A percentile compares a stretch with the other conserved stretches of the same genome.
These are phyloP conservation scores for Salix exigua DNA, from an alignment of 345 rosid species.

Conservation along the genomic window DNA sequence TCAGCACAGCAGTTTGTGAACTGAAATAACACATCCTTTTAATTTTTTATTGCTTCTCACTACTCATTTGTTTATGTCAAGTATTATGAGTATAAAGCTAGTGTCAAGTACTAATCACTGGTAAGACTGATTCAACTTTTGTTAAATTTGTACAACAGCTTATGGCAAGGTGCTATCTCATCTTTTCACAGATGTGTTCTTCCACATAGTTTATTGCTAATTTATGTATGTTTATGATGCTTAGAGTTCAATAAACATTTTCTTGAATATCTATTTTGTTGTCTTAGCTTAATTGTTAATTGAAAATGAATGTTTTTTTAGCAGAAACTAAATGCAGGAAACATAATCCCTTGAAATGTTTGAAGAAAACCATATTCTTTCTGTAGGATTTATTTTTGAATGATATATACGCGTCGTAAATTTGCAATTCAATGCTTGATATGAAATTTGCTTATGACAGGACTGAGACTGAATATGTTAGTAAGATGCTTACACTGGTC, in stretches of 20 bases:
- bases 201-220: neutral
- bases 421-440: neutral
- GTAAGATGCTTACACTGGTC: conserved; percentile 88
- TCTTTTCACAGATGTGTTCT: neutral
- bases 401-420: neutral
- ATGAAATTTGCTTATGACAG: conserved; percentile 36
- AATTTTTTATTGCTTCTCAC: neutral
- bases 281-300: neutral
- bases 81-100: neutral
- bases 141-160: neutral
- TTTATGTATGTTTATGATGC: neutral
- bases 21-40: too few relatives aligned
- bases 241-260: neutral
- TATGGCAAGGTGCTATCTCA: neutral
- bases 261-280: neutral
- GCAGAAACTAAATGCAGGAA: neutral
- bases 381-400: neutral
- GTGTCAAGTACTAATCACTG: neutral
- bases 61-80: neutral
- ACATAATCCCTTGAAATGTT: neutral
- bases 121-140: neutral
- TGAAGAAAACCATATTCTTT: neutral
- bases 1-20: too few relatives aligned
- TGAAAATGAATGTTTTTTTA: neutral
- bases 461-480: conserved; percentile 97